Conservation (phyloP, 2,329 filamentous ascomycete species). For the Diaporthe longicolla region DNA sequence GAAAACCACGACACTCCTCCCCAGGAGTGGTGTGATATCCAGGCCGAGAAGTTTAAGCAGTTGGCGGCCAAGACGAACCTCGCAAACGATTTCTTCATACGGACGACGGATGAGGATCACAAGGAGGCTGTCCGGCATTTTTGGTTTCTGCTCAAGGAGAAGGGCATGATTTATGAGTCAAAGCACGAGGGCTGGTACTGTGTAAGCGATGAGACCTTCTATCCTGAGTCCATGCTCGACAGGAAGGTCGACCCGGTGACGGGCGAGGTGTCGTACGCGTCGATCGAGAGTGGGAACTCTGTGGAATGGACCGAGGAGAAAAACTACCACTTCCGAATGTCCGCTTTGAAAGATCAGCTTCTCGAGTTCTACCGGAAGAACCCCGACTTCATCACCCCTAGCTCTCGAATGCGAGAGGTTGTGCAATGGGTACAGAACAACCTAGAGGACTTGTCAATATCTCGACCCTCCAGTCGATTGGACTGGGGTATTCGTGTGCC, state of each 20-base stretch:
- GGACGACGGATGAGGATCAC: slow-evolving; percentile 89
- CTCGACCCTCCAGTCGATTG: slow-evolving; percentile 82
- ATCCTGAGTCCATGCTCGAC: slow-evolving; percentile 82
- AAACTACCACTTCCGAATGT: slow-evolving; percentile 96
- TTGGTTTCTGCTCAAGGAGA: slow-evolving; percentile 84
- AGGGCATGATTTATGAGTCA: slow-evolving; percentile 84
- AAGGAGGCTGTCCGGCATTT: slow-evolving; percentile 88
- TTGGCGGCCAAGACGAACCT: slow-evolving; percentile 80
- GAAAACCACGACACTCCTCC: slow-evolving; percentile 77
- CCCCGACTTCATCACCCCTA: slow-evolving; percentile 82
- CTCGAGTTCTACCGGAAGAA: slow-evolving; percentile 85
- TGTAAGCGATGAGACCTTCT: slow-evolving; percentile 96
- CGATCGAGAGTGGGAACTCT: slow-evolving; percentile 88
- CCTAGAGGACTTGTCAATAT: slow-evolving; percentile 90
- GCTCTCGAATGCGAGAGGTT: slow-evolving; percentile 81
- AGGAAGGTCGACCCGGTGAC: slow-evolving; percentile 83
- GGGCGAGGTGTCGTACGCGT: slow-evolving; percentile 86
- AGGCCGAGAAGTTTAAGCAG: slow-evolving; percentile 82
- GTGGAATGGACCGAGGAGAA: slow-evolving; percentile 95
- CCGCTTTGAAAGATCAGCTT: slow-evolving; percentile 82
- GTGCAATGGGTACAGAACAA: slow-evolving; percentile 81
- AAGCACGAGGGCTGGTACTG: slow-evolving; percentile 97
- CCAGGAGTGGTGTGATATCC: slow-evolving; percentile 90
- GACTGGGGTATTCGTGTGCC: slow-evolving; percentile 93
- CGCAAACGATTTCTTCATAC: slow-evolving; percentile 87